These are phyloP conservation scores for Galerina marginata DNA, from an alignment of 768 basidiomycete species.

Conservation along the genomic window DNA sequence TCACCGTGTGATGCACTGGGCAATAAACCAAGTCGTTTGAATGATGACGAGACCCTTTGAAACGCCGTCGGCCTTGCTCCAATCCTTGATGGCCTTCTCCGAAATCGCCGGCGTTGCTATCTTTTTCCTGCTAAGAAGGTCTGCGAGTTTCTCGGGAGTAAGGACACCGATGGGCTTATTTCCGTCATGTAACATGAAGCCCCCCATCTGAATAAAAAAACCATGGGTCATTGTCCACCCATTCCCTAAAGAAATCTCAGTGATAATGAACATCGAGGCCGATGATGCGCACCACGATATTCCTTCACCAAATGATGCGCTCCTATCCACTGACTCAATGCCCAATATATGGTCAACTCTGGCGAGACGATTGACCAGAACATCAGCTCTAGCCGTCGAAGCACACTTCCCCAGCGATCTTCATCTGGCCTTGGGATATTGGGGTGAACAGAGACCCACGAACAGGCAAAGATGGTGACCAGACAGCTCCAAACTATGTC, in stretches of 20 bases:
- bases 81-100: neutral
- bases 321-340: neutral
- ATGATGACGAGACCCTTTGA: neutral
- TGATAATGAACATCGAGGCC: no score
- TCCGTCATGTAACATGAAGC: neutral
- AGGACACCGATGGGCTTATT: neutral
- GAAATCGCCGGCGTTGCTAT: neutral
- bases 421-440: neutral
- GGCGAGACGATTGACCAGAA: slow-evolving; percentile 2
- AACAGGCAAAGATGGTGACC: neutral
- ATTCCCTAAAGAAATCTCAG: neutral
- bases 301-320: neutral
- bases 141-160: neutral
- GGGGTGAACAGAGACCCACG: slow-evolving; percentile 8
- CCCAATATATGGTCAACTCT: slow-evolving; percentile 5
- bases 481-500: slow-evolving; percentile 8
- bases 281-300: neutral
- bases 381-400: neutral
- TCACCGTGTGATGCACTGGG: neutral
- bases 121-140: neutral
- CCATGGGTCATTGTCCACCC: slow-evolving; percentile 7
- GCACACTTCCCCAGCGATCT: neutral
- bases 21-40: neutral
- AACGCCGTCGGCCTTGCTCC: neutral
- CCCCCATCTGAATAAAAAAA: neutral